Evolutionary conservation across 225 moss, liverwort and hornwort species (phyloP), one percentile per base, ranked within the genome.

Genomic region (Straminergon stramineum): DNA sequence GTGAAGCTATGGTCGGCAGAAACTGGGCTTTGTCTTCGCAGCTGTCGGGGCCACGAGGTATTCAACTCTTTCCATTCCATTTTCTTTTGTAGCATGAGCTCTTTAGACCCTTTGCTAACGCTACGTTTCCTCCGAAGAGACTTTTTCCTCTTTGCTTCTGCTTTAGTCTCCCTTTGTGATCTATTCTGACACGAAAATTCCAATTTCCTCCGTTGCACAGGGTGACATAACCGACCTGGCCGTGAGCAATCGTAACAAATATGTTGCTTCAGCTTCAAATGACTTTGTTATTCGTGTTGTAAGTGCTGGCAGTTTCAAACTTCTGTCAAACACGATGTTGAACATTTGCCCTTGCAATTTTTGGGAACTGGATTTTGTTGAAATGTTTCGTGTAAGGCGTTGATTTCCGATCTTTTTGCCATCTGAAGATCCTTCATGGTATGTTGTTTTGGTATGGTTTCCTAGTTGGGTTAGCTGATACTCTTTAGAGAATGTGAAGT

Each of bases 201-300:
- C 53, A 73, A 79, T 83, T 48, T 84, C 27, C 26, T 81, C 18
- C 68, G 31, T 79, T 69, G 82, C 55, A 27, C 91, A 97, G 99
- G 99, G 99, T 66, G 99, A 99, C 88, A 99, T 99, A 84, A 99
- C 99, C 71, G 97, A 99, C 90, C 82, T 99, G 91, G 99, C 97
- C 89, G 97, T 99, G 88, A 99, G 93, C 87, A 97, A 94, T 92
- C 94, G 93, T 85, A 99, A 99, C 85, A 88, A 94, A 88, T 96
- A 95, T 83, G 99, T 99, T 58, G 99, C 97, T 51, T 99, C 99
- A 85, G 97, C 97, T 81, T 99, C 99, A 31, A 99, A 99, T 79
- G 99, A 99, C 93, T 97, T 93, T 69, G 94, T 96, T 13, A 99
- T 99, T 86, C 95, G 97, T 93, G 96, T 99, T 90, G 99, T 99